Evolutionary conservation across 345 rosid genomes (phyloP), one percentile per base, ranked within the genome.

Genomic region (Pugionium cornutum): DNA sequence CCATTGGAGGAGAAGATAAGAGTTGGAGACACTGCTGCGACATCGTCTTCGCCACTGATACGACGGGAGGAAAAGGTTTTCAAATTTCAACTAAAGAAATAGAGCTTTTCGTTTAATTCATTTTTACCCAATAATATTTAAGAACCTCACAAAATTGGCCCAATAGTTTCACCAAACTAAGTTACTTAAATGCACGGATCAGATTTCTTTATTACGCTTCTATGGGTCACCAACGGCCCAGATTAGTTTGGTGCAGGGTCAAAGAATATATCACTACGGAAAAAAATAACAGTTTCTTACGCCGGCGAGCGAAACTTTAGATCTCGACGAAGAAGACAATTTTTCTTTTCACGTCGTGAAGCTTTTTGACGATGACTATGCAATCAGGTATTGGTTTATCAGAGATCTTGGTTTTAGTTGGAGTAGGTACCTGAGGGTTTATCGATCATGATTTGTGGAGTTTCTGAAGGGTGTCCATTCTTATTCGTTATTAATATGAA

Each of bases 331-430:
- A 41, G 62, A 65, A 57, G 66, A 66, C 60, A 63, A 63, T 9
- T 0, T 31, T 26, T 31, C 1, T 30, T 5, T 8, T 7, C 11
- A 69, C n/a, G 41, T 47, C 18, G 59, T 42, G 55, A 46, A 30
- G 10, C 27, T 51, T 26, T 52, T 3, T 43, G 42, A 52, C 60
- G 70, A 92, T 92, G 97, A 87, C 96, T 60, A 61, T 88, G 90
- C 97, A 89, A 75, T 39, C 85, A 4, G 94, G 97, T 51, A 62
- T 92, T 10, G 80, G 98, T 40, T 60, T 87, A 27, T 82, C 91
- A 7, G 84, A 58, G 85, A 82, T 92, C 75, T 45, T 92, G 53
- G 2, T 92, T 76, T 63, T 92, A 45, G 96, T 77, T 66, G 97
- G 97, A 74, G 96, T 96, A 67, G 97, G 98, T 79, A 73, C n/a